Evolutionary conservation across 768 basidiomycete genomes (phyloP), one percentile per base, ranked within the genome.

Genomic region (Pisolithus sp.): DNA sequence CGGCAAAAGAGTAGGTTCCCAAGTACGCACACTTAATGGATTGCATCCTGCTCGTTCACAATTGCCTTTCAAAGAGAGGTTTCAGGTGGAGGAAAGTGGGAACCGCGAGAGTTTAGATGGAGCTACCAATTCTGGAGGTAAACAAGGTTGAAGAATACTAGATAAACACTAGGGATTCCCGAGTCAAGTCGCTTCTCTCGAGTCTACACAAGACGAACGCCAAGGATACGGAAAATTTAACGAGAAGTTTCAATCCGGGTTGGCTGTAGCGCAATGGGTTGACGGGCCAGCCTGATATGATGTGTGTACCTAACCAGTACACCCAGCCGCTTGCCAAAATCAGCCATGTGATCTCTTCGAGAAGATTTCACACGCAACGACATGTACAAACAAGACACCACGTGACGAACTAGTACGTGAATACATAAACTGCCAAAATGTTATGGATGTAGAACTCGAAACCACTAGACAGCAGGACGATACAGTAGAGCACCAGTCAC

Each of bases 21-120:
- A 46, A 48, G n/a, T 51, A 73, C 82, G 56, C 61, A 89, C 90
- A 93, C 80, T 93, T 92, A 66, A 92, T 93, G 66, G 89, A 86
- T 77, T 92, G 89, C 89, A 92, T 92, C 61, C 48, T 57, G 58
- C 45, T 46, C 39, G 52, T 52, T 56, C 51, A 50, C 1, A 57
- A 59, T 55, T 55, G 55, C 53, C 56, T 36, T 54, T 51, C 26
- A 26, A 2, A 26, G 44, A 39, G 52, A 41, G 41, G 44, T 55
- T 38, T 43, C 49, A 42, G 48, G 53, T 48, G 7, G 51, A 26
- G 26, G 26, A 26, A 26, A 26, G 26, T 30, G 41, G 15, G 39
- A 31, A 37, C 41, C 28, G 43, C 24, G 15, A 53, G 37, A 49
- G 41, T 49, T 44, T 41, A 54, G 53, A 56, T 63, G 46, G 48